These are phyloP conservation scores for Salix udensis DNA, from an alignment of 345 rosid species.

Conservation along the genomic window DNA sequence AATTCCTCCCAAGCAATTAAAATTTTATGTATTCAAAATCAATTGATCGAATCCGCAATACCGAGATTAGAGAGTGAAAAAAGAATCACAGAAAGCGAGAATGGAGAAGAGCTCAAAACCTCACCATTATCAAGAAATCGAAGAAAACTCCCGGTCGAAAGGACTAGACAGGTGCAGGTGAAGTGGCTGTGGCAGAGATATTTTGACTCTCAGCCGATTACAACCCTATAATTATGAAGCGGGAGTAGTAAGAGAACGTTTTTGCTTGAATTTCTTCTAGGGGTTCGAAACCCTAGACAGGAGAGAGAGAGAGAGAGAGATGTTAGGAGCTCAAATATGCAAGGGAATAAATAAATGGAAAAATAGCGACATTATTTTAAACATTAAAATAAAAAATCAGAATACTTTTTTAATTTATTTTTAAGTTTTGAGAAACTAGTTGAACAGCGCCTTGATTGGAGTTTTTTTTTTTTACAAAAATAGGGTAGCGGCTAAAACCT, in stretches of 20 bases:
- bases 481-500: too few relatives aligned
- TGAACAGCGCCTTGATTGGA: too few relatives aligned
- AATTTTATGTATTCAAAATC: not conserved
- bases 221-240: not conserved
- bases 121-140: constrained; percentile 2
- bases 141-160: not conserved
- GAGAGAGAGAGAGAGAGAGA: not conserved
- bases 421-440: too few relatives aligned
- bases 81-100: not conserved
- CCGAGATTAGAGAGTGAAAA: not conserved
- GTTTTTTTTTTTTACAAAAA: too few relatives aligned
- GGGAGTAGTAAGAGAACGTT: not conserved
- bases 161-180: not conserved
- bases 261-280: not conserved
- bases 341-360: not conserved
- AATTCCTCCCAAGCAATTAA: not conserved
- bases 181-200: not conserved
- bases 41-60: not conserved
- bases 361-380: not conserved
- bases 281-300: constrained; percentile 24
- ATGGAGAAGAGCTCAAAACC: not conserved
- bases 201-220: not conserved
- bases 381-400: not conserved
- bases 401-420: too few relatives aligned
- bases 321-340: not conserved